Conservation (phyloP, 2,329 filamentous ascomycete genomes). For the Ophiosphaerella herpotricha region DNA sequence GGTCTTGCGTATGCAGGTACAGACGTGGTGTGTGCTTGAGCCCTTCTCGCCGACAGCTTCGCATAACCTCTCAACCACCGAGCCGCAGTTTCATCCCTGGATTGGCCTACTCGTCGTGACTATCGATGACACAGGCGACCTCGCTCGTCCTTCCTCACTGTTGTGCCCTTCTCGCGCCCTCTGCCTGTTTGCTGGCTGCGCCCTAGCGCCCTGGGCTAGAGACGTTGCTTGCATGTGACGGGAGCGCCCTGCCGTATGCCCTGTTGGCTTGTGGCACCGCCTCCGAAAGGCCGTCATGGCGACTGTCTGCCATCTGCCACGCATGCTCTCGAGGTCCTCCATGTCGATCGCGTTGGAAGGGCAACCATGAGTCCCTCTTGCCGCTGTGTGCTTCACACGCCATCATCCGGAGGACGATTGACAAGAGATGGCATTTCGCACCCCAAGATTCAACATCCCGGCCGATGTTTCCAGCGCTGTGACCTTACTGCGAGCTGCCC, state of each 20-base stretch:
- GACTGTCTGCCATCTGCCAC: not conserved
- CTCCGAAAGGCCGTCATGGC: not conserved
- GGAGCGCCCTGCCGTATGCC: slow-evolving; percentile 21
- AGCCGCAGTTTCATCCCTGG: slow-evolving; percentile 33
- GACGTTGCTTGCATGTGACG: slow-evolving; percentile 1
- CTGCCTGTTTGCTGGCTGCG: slow-evolving; percentile 13
- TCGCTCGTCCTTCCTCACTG: slow-evolving; percentile 10
- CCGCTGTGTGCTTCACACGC: too few relatives aligned
- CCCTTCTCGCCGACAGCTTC: slow-evolving; percentile 10
- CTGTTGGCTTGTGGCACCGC: slow-evolving; percentile 16
- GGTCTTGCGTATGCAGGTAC: slow-evolving; percentile 34
- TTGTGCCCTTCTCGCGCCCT: slow-evolving; percentile 12
- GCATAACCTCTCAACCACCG: slow-evolving; percentile 18
- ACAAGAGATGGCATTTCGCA: too few relatives aligned
- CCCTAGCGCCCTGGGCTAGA: slow-evolving; percentile 17
- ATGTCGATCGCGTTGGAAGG: too few relatives aligned
- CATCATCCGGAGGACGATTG: too few relatives aligned
- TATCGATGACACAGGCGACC: slow-evolving; percentile 16
- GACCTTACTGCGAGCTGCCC: too few relatives aligned
- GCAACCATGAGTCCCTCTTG: too few relatives aligned
- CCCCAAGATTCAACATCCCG: too few relatives aligned
- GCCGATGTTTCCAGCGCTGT: too few relatives aligned
- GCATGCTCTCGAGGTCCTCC: too few relatives aligned
- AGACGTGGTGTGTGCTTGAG: slow-evolving; percentile 8
- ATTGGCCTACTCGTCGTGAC: slow-evolving; percentile 7